Conservation (phyloP, 345 rosid species). For the Clausena lansium region DNA sequence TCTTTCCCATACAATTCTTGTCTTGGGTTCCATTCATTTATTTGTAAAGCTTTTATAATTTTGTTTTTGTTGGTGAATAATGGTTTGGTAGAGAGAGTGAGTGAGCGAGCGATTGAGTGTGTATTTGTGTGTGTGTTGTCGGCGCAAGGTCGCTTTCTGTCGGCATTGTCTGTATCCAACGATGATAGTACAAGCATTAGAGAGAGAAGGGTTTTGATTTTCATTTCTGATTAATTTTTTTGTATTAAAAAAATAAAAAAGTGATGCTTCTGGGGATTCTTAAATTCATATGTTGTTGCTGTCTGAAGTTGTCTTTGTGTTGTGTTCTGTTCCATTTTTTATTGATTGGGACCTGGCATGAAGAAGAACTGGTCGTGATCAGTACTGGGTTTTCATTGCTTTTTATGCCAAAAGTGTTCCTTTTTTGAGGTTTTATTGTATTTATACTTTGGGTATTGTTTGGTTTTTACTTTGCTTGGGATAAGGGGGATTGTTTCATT, state of each 20-base stretch:
- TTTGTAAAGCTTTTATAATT: neutral
- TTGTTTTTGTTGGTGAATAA: neutral
- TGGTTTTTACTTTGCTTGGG: conserved; percentile 17
- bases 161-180: conserved; percentile 86
- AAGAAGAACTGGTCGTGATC: conserved; percentile 18
- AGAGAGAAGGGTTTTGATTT: conserved; percentile 19
- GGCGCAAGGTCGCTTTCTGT: conserved; percentile 87
- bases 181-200: conserved; percentile 37
- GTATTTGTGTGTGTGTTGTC: conserved; percentile 44
- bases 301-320: conserved; percentile 12
- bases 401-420: neutral
- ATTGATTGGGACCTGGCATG: conserved; percentile 16
- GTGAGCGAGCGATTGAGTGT: conserved; percentile 28
- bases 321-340: conserved; percentile 1
- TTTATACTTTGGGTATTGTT: neutral
- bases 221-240: conserved; percentile 19
- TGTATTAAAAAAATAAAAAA: conserved; percentile 29
- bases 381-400: conserved; percentile 15
- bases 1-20: neutral
- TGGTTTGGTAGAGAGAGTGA: conserved; percentile 21
- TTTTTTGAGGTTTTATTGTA: conserved; percentile 2
- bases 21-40: conserved; percentile 5
- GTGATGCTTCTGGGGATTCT: conserved; percentile 31
- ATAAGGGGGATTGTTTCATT: conserved; percentile 9
- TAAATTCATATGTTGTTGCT: conserved; percentile 19